phyloP scores from a whole-genome alignment of 2,329 filamentous ascomycete genomes.

The Fusarium domesticum region DNA sequence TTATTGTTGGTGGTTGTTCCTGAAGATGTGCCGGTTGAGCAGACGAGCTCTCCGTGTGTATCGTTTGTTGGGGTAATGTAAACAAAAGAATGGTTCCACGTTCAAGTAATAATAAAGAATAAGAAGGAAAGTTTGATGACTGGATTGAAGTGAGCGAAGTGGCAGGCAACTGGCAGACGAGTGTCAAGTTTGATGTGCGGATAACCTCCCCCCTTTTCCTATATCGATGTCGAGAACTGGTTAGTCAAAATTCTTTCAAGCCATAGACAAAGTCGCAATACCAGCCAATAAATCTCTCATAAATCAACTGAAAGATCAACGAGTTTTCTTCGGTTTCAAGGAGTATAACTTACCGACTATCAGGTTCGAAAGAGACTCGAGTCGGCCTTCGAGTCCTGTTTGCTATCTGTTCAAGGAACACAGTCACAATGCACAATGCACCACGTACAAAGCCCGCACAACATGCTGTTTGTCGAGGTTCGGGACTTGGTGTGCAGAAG shows the following conservation, averaged over 20 bases:
- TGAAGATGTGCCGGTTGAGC: no score
- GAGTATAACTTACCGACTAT: slow-evolving; percentile 4
- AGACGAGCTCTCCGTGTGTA: no score
- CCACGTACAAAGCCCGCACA: background rate
- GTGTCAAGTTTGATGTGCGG: slow-evolving; percentile 2
- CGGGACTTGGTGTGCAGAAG: background rate
- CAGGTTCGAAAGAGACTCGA: slow-evolving; percentile 9
- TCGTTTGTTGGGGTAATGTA: no score
- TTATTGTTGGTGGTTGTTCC: no score
- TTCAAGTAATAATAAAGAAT: background rate
- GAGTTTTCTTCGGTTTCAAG: background rate
- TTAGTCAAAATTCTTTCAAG: background rate
- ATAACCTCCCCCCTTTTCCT: background rate
- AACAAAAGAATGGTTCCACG: no score
- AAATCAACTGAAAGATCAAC: background rate
- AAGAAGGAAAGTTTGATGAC: background rate
- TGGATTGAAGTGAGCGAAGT: background rate
- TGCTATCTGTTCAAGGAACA: slow-evolving; percentile 16
- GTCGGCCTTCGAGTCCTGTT: slow-evolving; percentile 23
- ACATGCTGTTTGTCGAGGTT: background rate
- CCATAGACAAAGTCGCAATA: no score
- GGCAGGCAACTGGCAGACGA: slow-evolving; percentile 8
- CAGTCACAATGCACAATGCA: background rate
- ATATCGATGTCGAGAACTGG: background rate
- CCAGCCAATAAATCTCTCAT: no score